These are phyloP conservation scores for Parietaria judaica DNA, from an alignment of 306 rosid species.

Conservation along the genomic window DNA sequence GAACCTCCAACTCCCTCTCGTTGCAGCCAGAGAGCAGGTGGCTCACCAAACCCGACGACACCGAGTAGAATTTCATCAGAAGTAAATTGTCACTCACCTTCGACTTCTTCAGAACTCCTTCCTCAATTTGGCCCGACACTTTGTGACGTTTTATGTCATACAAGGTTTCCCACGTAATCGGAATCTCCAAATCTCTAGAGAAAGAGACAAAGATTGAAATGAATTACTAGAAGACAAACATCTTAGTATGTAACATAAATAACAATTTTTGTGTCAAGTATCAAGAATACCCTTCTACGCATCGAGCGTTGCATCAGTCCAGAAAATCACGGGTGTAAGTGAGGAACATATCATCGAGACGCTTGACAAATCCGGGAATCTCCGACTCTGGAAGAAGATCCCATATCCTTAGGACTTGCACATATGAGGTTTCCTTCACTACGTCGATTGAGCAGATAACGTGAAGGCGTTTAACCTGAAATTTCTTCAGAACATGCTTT, in stretches of 20 bases:
- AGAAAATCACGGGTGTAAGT: slow-evolving; percentile 41
- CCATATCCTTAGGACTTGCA: slow-evolving; percentile 67
- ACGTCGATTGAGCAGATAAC: slow-evolving; percentile 45
- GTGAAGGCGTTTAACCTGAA: slow-evolving; percentile 42
- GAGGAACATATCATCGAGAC: slow-evolving; percentile 36
- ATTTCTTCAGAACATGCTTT: slow-evolving; percentile 32
- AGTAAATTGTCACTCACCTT: slow-evolving; percentile 43
- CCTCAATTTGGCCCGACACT: slow-evolving; percentile 12
- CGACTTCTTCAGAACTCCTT: slow-evolving; percentile 33
- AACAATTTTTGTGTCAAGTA: background rate
- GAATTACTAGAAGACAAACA: background rate
- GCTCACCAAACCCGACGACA: slow-evolving; percentile 35
- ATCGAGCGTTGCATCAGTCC: slow-evolving; percentile 31
- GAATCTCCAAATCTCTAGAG: slow-evolving; percentile 51
- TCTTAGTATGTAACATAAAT: background rate
- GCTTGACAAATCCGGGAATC: slow-evolving; percentile 32
- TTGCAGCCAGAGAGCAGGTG: slow-evolving; percentile 41
- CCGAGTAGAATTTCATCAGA: slow-evolving; percentile 54
- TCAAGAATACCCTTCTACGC: slow-evolving; percentile 35
- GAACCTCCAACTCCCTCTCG: slow-evolving; percentile 42
- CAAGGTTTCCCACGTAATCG: slow-evolving; percentile 38
- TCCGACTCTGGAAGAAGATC: slow-evolving; percentile 41
- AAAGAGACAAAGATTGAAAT: slow-evolving; percentile 9
- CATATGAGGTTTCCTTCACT: slow-evolving; percentile 28
- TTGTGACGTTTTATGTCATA: slow-evolving; percentile 20